Base-by-base conservation (phyloP, 768 basidiomycete species). In the Russula sp. region DNA sequence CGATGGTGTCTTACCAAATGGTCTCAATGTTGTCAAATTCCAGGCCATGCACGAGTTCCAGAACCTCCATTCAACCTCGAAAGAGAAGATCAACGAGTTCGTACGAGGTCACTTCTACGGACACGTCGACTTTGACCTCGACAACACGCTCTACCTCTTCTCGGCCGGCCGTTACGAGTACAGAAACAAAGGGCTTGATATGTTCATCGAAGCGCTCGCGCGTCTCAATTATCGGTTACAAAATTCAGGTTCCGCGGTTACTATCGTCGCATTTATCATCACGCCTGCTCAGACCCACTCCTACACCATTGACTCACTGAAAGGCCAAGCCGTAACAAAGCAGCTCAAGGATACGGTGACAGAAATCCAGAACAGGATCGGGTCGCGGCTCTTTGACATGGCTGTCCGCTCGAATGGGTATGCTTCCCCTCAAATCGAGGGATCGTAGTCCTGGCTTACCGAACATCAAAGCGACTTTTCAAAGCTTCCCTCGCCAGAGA, bases 41-140 rank as follows among this genome's bases (percentile, higher is more conserved):
- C 91, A 94, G 70, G 96, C 97, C 13, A 98, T 98, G 88, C 97
- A 98, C 81, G 97, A 99, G 75, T 98, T 98, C 79, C 94, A 94
- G 74, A 98, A 98, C 75, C 74, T 97, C 62, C 97, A 99, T 72
- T 86, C 93, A 0, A 88, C 86, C 1, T 82, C 90, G 59, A 99
- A 98, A 76, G 87, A 88, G n/a, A 99, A 99, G 79, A 98, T 99
- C 73, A 90, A 98, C 78, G 97, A 99, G 71, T 99, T 99, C 68
- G 84, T 98, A 54, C 83, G 94, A 48, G 97, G 97, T 16, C 97
- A 99, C 74, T 99, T 99, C 77, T 99, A 98, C 73, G 96, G 96
- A 3, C 89, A 96, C 72, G 93, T 92, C 75, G 91, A 98, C 73
- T 98, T 98, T 72, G 93, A 98, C 76, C 82, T 98, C 48, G 92